phyloP scores from a whole-genome alignment of 768 basidiomycete genomes.

The Amanita pseudoporphyria region DNA sequence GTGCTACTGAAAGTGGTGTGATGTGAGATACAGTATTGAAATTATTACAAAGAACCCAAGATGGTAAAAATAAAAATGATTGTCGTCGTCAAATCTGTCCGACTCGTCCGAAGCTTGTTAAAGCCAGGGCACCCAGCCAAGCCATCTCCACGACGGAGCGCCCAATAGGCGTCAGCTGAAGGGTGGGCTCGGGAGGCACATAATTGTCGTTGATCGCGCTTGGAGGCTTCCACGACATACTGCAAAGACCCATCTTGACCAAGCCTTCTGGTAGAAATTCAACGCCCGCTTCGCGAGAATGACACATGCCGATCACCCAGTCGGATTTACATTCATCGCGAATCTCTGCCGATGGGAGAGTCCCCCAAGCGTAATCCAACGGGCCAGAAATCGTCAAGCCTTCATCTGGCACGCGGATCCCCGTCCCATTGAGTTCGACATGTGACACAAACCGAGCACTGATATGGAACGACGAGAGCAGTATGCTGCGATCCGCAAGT shows the following conservation, averaged over 20 bases:
- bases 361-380: conserved; percentile 41
- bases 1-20: not conserved
- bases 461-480: conserved; percentile 59
- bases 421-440: conserved; percentile 61
- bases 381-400: conserved; percentile 61
- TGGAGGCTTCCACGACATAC: conserved; percentile 21
- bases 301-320: conserved; percentile 52
- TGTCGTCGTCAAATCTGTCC: conserved; percentile 8
- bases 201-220: conserved; percentile 26
- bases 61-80: not conserved
- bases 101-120: conserved; percentile 36
- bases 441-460: conserved; percentile 67
- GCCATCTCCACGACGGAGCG: conserved; percentile 48
- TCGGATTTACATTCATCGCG: conserved; percentile 21
- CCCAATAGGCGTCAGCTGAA: conserved; percentile 41
- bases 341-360: conserved; percentile 28
- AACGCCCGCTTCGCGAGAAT: conserved; percentile 55
- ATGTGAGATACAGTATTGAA: no score
- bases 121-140: conserved; percentile 42
- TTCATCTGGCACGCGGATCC: conserved; percentile 62
- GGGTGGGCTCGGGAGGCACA: conserved; percentile 30
- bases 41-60: not conserved
- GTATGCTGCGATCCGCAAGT: conserved; percentile 34
- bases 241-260: conserved; percentile 62
- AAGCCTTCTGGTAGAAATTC: conserved; percentile 78